These are phyloP conservation scores for Scheffersomyces quercinus DNA, from an alignment of 1,139 yeast species.

Conservation along the genomic window DNA sequence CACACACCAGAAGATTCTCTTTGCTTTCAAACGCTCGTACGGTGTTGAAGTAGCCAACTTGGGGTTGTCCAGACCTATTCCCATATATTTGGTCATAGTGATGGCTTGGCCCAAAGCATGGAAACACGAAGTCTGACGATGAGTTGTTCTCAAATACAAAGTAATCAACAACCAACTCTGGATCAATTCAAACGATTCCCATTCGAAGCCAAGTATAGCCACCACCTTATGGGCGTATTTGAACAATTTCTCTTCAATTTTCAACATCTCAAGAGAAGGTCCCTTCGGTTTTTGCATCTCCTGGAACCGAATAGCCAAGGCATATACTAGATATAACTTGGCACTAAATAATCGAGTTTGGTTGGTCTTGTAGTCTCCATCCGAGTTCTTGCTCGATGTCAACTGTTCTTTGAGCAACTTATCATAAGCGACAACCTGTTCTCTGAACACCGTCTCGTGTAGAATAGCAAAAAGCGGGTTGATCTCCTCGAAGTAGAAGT, in stretches of 20 bases:
- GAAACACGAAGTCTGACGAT: slow-evolving; percentile 58
- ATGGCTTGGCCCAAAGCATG: slow-evolving; percentile 57
- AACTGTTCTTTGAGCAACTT: slow-evolving; percentile 13
- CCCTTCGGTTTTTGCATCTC: slow-evolving; percentile 47
- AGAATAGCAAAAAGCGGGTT: slow-evolving; percentile 57
- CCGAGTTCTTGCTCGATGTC: slow-evolving; percentile 8
- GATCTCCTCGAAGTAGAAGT: slow-evolving; percentile 50
- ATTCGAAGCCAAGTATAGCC: slow-evolving; percentile 55
- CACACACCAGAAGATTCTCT: slow-evolving; percentile 58
- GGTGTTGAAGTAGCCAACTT: slow-evolving; percentile 24
- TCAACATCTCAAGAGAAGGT: slow-evolving; percentile 28
- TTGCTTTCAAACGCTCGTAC: slow-evolving; percentile 53
- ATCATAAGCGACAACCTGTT: slow-evolving; percentile 47
- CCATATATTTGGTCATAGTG: slow-evolving; percentile 58
- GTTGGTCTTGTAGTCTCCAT: slow-evolving; percentile 22
- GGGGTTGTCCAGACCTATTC: slow-evolving; percentile 38
- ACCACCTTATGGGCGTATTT: slow-evolving; percentile 50
- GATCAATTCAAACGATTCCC: slow-evolving; percentile 67
- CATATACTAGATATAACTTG: slow-evolving; percentile 49
- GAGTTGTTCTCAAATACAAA: slow-evolving; percentile 54
- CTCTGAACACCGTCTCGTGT: slow-evolving; percentile 55
- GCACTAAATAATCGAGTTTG: slow-evolving; percentile 52
- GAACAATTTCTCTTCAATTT: slow-evolving; percentile 54
- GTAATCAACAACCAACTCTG: slow-evolving; percentile 63
- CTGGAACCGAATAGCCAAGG: slow-evolving; percentile 53